Conservation (phyloP, 306 rosid species). For the Cicer pinnatifidum region DNA sequence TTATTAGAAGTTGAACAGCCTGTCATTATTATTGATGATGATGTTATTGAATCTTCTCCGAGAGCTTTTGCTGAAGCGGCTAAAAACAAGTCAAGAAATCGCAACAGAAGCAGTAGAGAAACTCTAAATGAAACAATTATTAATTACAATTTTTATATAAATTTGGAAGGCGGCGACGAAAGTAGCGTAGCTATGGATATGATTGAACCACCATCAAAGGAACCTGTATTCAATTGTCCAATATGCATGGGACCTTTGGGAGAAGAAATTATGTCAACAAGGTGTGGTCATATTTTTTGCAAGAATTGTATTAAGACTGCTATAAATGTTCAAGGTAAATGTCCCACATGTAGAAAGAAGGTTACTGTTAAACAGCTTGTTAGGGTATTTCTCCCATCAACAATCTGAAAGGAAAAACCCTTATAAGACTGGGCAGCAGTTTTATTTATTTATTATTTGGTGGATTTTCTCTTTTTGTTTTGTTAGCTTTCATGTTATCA, state of each 20-base stretch:
- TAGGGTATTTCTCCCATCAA: constrained; percentile 44
- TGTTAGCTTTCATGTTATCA: too few relatives aligned
- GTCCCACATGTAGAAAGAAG: constrained; percentile 91
- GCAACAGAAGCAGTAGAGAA: constrained; percentile 63
- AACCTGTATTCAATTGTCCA: constrained; percentile 77
- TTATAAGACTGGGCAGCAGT: too few relatives aligned
- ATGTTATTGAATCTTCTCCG: constrained; percentile 76
- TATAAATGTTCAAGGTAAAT: constrained; percentile 60
- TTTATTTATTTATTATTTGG: too few relatives aligned
- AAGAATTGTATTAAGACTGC: constrained; percentile 75
- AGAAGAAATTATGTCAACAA: constrained; percentile 77
- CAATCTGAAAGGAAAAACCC: too few relatives aligned
- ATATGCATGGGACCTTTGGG: constrained; percentile 71
- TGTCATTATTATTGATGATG: constrained; percentile 19
- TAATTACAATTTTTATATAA: constrained; percentile 65
- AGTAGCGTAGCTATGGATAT: constrained; percentile 57
- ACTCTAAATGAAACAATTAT: constrained; percentile 49
- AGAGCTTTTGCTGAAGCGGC: constrained; percentile 95
- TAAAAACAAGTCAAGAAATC: constrained; percentile 71
- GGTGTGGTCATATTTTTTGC: constrained; percentile 97
- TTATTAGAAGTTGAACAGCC: too few relatives aligned
- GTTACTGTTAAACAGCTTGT: constrained; percentile 59
- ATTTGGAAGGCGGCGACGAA: constrained; percentile 58
- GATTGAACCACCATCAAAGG: constrained; percentile 51
- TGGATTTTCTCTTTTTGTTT: too few relatives aligned